A percentile compares a stretch with the other conserved stretches of the same genome.
Evolutionary conservation across 306 rosid genomes (phyloP).

Genomic region (Delonix regia): DNA sequence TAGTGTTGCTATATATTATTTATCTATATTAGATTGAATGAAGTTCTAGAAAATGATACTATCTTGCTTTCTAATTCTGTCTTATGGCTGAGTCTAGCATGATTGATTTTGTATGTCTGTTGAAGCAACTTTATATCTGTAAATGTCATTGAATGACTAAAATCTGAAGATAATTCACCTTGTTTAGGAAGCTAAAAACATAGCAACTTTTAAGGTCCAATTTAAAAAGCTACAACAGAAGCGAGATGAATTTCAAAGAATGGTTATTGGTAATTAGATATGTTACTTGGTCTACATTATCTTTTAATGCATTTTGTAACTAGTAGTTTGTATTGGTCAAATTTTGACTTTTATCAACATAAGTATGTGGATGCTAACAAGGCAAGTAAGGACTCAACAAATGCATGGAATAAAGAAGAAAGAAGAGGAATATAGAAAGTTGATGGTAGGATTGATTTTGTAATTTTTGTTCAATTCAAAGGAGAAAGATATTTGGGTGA

Average conservation of each 20-base stretch:
- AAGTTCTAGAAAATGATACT: neutral
- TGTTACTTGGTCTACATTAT: slow-evolving; percentile 34
- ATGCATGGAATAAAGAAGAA: slow-evolving; percentile 97
- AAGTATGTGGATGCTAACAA: slow-evolving; percentile 40
- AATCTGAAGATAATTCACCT: slow-evolving; percentile 28
- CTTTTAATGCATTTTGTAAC: slow-evolving; percentile 21
- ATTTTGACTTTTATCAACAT: slow-evolving; percentile 39
- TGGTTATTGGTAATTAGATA: slow-evolving; percentile 99
- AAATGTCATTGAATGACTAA: neutral
- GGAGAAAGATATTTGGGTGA: slow-evolving; percentile 29
- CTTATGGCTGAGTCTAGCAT: neutral
- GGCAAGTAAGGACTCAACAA: slow-evolving; percentile 99
- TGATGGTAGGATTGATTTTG: slow-evolving; percentile 68
- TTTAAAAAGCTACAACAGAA: slow-evolving; percentile 94
- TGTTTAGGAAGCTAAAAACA: slow-evolving; percentile 87
- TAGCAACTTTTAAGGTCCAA: slow-evolving; percentile 89
- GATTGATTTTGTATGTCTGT: neutral
- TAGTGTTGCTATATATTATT: no score
- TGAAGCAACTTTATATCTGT: neutral
- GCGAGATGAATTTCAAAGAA: slow-evolving; percentile 96
- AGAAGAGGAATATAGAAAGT: slow-evolving; percentile 93
- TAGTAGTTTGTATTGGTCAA: slow-evolving; percentile 31
- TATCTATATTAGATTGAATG: neutral
- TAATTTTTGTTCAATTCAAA: neutral
- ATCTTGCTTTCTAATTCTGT: neutral